phyloP scores from a whole-genome alignment of 1,284 basidiomycete species.

The Hymenochaete sp. region DNA sequence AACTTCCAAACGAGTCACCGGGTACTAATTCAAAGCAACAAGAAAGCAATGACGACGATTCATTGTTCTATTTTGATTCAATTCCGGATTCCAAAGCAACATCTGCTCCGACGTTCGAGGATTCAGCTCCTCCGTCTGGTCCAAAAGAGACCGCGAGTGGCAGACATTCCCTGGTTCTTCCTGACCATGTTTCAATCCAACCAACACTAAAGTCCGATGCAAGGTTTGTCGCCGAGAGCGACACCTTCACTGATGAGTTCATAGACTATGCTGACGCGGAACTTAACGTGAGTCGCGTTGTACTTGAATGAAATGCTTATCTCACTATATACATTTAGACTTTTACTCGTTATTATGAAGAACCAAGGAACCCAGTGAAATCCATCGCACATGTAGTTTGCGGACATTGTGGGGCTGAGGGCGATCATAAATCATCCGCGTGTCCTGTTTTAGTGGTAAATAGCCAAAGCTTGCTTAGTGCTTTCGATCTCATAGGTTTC shows the following conservation, averaged over 20 bases:
- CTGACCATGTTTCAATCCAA: conserved; percentile 12
- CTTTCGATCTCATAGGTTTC: background rate
- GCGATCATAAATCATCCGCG: conserved; percentile 15
- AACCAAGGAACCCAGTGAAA: conserved; percentile 10
- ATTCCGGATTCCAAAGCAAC: conserved; percentile 9
- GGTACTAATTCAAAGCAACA: no score
- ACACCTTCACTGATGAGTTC: conserved; percentile 17
- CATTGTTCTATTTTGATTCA: conserved; percentile 12
- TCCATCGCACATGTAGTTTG: conserved; percentile 11
- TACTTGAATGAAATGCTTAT: background rate
- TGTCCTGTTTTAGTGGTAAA: conserved; percentile 17
- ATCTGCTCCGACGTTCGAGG: no score
- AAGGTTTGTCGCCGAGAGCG: conserved; percentile 6
- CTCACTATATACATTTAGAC: background rate
- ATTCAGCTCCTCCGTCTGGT: no score
- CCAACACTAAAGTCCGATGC: background rate
- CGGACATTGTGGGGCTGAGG: conserved; percentile 16
- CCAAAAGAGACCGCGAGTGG: background rate
- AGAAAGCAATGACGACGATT: no score
- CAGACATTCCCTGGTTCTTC: conserved; percentile 9
- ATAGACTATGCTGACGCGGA: conserved; percentile 15
- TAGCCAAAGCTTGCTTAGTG: background rate
- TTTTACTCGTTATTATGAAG: conserved; percentile 14
- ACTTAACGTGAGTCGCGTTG: conserved; percentile 1
- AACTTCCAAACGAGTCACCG: no score